These are phyloP conservation scores for Luzula sylvatica DNA, from an alignment of 176 grass and related monocot genomes.

Conservation along the genomic window DNA sequence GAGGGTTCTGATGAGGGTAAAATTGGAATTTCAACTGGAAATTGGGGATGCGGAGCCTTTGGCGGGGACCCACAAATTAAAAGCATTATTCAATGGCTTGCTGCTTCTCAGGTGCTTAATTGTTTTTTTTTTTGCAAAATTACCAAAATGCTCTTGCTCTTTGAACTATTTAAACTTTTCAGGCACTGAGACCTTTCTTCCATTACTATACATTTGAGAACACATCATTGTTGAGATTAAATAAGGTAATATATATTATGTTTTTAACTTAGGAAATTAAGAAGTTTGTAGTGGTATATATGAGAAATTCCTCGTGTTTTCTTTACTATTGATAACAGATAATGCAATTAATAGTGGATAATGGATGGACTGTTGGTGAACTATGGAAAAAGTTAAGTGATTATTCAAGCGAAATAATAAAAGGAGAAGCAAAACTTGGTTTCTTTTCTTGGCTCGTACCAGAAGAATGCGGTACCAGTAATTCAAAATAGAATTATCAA, in stretches of 20 bases:
- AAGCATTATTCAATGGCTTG: slow-evolving; percentile 87
- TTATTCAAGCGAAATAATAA: slow-evolving; percentile 39
- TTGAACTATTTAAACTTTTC: slow-evolving; percentile 16
- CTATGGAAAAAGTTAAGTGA: slow-evolving; percentile 62
- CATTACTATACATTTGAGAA: slow-evolving; percentile 82
- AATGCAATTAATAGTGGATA: slow-evolving; percentile 34
- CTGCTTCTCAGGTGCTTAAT: slow-evolving; percentile 56
- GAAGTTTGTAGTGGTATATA: background rate
- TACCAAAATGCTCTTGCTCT: background rate
- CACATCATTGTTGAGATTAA: slow-evolving; percentile 37
- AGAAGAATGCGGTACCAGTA: background rate
- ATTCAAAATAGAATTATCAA: too few relatives aligned
- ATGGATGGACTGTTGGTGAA: slow-evolving; percentile 60
- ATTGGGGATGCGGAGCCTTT: slow-evolving; percentile 94
- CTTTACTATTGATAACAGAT: slow-evolving; percentile 26
- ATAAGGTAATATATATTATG: slow-evolving; percentile 37
- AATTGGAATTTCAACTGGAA: slow-evolving; percentile 81
- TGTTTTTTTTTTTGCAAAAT: background rate
- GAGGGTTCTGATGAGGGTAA: slow-evolving; percentile 8
- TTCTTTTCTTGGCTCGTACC: slow-evolving; percentile 66
- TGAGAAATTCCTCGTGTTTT: background rate
- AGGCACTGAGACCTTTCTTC: slow-evolving; percentile 62
- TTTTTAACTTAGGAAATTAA: background rate
- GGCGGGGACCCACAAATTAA: slow-evolving; percentile 83
- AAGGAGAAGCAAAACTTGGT: slow-evolving; percentile 17